Conservation (phyloP, 345 rosid species). For the Chamaenerion angustifolium region DNA sequence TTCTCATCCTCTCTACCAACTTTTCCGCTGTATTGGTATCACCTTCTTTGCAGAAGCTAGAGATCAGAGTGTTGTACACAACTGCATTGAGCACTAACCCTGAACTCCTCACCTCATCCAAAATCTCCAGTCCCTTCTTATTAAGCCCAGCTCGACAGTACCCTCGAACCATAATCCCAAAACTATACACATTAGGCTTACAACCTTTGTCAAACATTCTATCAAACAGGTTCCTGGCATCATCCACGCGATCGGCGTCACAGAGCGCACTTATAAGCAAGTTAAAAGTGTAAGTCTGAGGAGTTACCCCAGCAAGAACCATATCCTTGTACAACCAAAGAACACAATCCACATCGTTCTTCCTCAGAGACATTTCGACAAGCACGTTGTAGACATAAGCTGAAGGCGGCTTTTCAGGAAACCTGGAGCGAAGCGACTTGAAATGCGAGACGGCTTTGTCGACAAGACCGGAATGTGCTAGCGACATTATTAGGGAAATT, state of each 20-base stretch:
- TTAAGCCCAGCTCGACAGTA: conserved; percentile 56
- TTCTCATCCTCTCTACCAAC: conserved; percentile 68
- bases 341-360: conserved; percentile 31
- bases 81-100: conserved; percentile 51
- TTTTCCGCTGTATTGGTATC: conserved; percentile 66
- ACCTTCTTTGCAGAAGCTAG: conserved; percentile 71
- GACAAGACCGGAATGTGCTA: conserved; percentile 39
- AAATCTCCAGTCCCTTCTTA: conserved; percentile 42
- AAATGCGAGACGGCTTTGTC: conserved; percentile 48
- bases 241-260: conserved; percentile 50
- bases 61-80: conserved; percentile 69
- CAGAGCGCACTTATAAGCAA: conserved; percentile 52
- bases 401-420: conserved; percentile 36
- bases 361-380: conserved; percentile 33
- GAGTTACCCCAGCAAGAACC: conserved; percentile 42
- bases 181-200: conserved; percentile 66
- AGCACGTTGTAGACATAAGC: conserved; percentile 48
- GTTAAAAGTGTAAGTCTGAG: conserved; percentile 70
- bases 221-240: conserved; percentile 66
- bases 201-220: conserved; percentile 78
- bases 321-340: conserved; percentile 74
- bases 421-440: conserved; percentile 31
- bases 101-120: conserved; percentile 33
- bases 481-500: conserved; percentile 20
- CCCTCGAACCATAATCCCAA: conserved; percentile 76